Evolutionary conservation across 352 stramenopile genomes (phyloP).

Genomic region (Peronospora belbahrii): DNA sequence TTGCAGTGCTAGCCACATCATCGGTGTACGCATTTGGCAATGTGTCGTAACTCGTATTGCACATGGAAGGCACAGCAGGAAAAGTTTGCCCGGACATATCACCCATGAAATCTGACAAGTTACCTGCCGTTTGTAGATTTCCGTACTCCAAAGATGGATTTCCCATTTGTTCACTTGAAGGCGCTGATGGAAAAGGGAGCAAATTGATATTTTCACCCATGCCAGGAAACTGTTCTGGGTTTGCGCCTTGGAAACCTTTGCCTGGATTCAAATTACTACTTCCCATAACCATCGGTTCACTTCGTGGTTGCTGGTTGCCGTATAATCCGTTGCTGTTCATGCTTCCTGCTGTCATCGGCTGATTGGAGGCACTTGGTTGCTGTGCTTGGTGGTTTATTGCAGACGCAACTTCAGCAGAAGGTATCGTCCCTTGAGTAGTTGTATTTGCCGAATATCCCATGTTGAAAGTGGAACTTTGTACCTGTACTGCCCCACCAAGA

Average conservation of each 20-base stretch:
- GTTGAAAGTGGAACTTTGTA: slow-evolving; percentile 1
- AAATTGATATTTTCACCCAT: slow-evolving; percentile 22
- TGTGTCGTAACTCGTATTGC: slow-evolving; percentile 16
- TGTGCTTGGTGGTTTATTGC: slow-evolving; percentile 18
- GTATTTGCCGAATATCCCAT: slow-evolving; percentile 6
- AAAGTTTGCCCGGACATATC: slow-evolving; percentile 25
- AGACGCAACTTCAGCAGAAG: slow-evolving; percentile 9
- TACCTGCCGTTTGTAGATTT: slow-evolving; percentile 9
- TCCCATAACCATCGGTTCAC: slow-evolving; percentile 7
- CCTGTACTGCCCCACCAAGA: background rate
- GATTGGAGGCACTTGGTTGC: slow-evolving; percentile 12
- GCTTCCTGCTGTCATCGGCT: slow-evolving; percentile 1
- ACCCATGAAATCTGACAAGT: slow-evolving; percentile 24
- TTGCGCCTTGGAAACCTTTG: slow-evolving; percentile 5
- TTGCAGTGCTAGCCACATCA: slow-evolving; percentile 5
- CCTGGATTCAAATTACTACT: slow-evolving; percentile 1
- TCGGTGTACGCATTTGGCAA: slow-evolving; percentile 25
- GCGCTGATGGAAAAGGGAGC: slow-evolving; percentile 25
- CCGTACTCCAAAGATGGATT: slow-evolving; percentile 22
- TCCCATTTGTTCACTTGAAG: slow-evolving; percentile 21
- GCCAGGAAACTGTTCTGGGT: slow-evolving; percentile 8
- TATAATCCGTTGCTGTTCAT: slow-evolving; percentile 15
- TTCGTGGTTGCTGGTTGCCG: slow-evolving; percentile 12
- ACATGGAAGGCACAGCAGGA: slow-evolving; percentile 11
- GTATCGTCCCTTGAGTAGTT: slow-evolving; percentile 1